A percentile compares a stretch with the other conserved stretches of the same genome.
These are phyloP conservation scores for Botrytis fragariae DNA, from an alignment of 2,329 filamentous ascomycete genomes.

Conservation along the genomic window DNA sequence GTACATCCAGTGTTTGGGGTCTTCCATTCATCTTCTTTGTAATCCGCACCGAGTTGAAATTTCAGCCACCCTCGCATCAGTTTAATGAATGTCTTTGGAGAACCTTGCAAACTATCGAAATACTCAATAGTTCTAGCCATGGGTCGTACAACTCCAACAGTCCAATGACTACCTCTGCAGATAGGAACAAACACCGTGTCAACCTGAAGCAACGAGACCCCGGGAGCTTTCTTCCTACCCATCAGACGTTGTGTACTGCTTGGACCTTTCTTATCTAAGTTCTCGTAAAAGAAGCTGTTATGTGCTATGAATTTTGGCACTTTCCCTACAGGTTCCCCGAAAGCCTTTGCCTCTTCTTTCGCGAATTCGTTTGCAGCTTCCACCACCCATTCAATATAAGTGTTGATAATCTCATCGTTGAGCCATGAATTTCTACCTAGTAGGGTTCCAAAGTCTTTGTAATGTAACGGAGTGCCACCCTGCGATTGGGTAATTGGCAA, in stretches of 20 bases:
- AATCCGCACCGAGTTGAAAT: constrained; percentile 56
- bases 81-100: constrained; percentile 41
- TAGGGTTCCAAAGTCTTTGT: constrained; percentile 63
- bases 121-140: constrained; percentile 60
- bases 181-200: constrained; percentile 70
- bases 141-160: constrained; percentile 65
- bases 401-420: constrained; percentile 74
- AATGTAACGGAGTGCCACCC: constrained; percentile 50
- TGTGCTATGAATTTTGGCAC: constrained; percentile 62
- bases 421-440: constrained; percentile 61
- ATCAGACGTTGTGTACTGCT: constrained; percentile 53
- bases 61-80: constrained; percentile 55
- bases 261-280: constrained; percentile 49
- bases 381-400: constrained; percentile 60
- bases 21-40: constrained; percentile 58
- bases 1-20: constrained; percentile 49
- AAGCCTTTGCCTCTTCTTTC: constrained; percentile 37
- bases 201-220: constrained; percentile 61
- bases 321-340: constrained; percentile 41
- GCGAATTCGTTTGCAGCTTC: constrained; percentile 57
- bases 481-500: constrained; percentile 45
- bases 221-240: constrained; percentile 55
- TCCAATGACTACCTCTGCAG: constrained; percentile 66
- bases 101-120: constrained; percentile 62
- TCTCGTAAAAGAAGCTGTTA: constrained; percentile 64